Base-by-base conservation (phyloP, 2,329 filamentous ascomycete genomes). In the Microcyclosporella mali region DNA sequence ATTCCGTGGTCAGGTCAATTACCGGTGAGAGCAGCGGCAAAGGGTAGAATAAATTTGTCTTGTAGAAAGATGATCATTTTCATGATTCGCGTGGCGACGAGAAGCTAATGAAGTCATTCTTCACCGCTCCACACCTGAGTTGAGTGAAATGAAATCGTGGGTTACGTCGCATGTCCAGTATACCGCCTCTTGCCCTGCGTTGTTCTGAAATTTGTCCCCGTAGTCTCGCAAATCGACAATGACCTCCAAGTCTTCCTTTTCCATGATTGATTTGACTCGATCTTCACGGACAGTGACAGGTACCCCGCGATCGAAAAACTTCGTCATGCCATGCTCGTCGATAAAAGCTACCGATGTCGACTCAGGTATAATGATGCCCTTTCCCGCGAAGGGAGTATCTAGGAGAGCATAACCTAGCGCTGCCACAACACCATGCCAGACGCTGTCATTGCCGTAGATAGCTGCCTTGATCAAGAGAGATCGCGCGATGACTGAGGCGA, bases 391-490 rank as follows among this genome's bases (percentile, higher is more conserved):
- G 2, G 12, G 15, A 12, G 44, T 25, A 4, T 30, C 1, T 14
- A 15, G 7, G 9, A 75, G 74, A 0, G 77, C 72, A 63, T 97
- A 97, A 2, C 92, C 92, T 3, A 89, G 88, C 1, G 92, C 90
- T 64, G 92, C 97, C 19, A 97, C 76, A 50, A 98, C 94, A 41
- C 92, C 88, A 27, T 92, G 92, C 92, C 92, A 98, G 72, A 98
- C 98, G 15, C 92, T 92, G 63, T 98, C 92, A 64, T 88, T 88
- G 52, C 92, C 92, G 66, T 98, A 98, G 31, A 98, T 73, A 0
- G 92, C 92, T 0, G 92, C 97, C 74, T 98, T 98, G 56, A 98
- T 92, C 10, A 98, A 79, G 7, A 90, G 88, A 0, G 88, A 95
- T 37, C 84, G 81, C 12, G 92, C 89, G 62, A 98, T 95, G 35